Evolutionary conservation across 225 moss, liverwort and hornwort species (phyloP).

Genomic region (Bryoerythrophyllum caledonicum): DNA sequence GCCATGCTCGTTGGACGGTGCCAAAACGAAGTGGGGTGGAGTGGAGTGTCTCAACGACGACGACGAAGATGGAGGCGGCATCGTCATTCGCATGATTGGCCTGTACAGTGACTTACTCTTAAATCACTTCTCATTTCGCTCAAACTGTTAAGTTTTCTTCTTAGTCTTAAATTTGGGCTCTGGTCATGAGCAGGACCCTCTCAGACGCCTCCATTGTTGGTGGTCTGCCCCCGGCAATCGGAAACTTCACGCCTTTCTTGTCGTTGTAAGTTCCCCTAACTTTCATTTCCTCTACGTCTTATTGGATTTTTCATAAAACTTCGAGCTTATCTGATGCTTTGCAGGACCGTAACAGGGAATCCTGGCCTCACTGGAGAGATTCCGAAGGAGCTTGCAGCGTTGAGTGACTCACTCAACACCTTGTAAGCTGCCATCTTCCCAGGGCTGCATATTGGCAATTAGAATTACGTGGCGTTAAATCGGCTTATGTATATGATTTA

Average conservation of each 20-base stretch:
- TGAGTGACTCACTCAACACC: conserved; percentile 11
- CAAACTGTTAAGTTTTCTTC: background rate
- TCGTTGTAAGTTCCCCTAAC: background rate
- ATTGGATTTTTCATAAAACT: background rate
- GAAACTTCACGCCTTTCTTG: conserved; percentile 13
- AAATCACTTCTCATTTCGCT: background rate
- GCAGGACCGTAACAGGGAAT: conserved; percentile 23
- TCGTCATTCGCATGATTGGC: conserved; percentile 22
- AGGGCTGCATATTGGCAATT: background rate
- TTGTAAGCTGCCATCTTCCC: conserved; percentile 6
- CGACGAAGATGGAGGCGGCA: conserved; percentile 10
- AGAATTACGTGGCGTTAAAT: no score
- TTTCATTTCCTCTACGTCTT: background rate
- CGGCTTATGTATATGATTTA: background rate
- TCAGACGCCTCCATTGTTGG: conserved; percentile 10
- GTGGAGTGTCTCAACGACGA: conserved; percentile 14
- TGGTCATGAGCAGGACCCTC: conserved; percentile 4
- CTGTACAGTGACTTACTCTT: background rate
- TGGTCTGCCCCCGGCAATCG: background rate
- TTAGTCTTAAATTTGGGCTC: background rate
- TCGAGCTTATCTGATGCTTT: background rate
- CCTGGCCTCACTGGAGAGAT: conserved; percentile 4
- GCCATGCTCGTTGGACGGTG: conserved; percentile 8
- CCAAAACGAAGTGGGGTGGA: background rate
- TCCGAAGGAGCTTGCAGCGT: conserved; percentile 18